Evolutionary conservation across 225 moss, liverwort and hornwort genomes (phyloP).

Genomic region (Bryum argenteum): DNA sequence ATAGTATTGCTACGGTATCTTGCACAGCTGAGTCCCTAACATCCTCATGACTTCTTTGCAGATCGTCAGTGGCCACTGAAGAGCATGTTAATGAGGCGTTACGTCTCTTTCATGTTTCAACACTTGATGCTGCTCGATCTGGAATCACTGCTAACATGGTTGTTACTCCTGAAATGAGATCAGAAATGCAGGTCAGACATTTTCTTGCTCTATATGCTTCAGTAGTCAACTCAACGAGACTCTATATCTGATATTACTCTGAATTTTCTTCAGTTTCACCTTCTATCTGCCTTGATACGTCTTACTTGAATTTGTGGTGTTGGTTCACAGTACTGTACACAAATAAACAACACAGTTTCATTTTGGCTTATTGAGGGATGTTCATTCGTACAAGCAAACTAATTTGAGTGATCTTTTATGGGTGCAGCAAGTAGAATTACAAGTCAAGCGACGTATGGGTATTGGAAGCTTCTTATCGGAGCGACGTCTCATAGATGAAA

Average conservation of each 20-base stretch:
- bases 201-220: constrained; percentile 3
- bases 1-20: neutral
- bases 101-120: constrained; percentile 86
- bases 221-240: too few species aligned
- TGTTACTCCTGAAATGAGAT: constrained; percentile 85
- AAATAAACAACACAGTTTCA: neutral
- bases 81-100: constrained; percentile 89
- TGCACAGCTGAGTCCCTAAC: constrained; percentile 3
- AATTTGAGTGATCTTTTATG: neutral
- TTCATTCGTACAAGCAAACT: constrained; percentile 3
- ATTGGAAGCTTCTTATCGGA: constrained; percentile 90
- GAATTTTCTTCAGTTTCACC: neutral
- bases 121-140: constrained; percentile 85
- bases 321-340: neutral
- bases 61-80: constrained; percentile 87
- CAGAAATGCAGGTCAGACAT: constrained; percentile 79
- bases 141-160: constrained; percentile 77
- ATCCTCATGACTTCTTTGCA: constrained; percentile 31
- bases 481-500: constrained; percentile 73
- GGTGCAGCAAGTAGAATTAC: constrained; percentile 86
- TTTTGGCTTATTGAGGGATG: neutral
- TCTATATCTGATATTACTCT: neutral
- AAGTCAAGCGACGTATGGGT: constrained; percentile 86
- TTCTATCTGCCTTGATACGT: neutral
- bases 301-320: neutral